Evolutionary conservation across 495 filamentous ascomycete species (phyloP), one percentile per base, ranked within the genome.

Genomic region (Pyrenula massariospora): DNA sequence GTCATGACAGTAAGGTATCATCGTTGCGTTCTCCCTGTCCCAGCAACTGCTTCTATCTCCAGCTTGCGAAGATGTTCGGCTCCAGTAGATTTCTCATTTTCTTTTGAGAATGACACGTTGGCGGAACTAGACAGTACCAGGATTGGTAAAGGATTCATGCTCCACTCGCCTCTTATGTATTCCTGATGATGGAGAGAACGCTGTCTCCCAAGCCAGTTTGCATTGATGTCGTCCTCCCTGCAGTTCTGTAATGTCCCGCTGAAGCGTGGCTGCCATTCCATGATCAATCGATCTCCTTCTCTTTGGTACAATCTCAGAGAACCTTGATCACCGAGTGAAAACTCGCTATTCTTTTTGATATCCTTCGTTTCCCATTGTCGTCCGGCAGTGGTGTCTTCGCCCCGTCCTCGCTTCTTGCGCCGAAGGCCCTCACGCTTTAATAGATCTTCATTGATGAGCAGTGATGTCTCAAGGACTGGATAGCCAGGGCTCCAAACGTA

Each of bases 401-500:
- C 31, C 8, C 15, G 31, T 42, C 31, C 8, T 5, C 31, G 31
- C 15, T 42, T 42, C 15, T 5, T 5, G 8, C 8, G 31, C 31
- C 31, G 31, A 2, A 59, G 25, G 10, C 48, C 22, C 20, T 56
- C 48, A 12, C n/a, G 10, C 12, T 56, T 48, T 15, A 59, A 31
- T 5, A 59, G 15, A 2, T 20, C 11, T n/a, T 59, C 54, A 42
- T 59, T 59, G 24, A 59, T 52, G n/a, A 50, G 23, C 11, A 59
- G 48, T 2, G 25, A 48, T 10, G 58, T 59, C 24, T 59, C 25
- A 12, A 59, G 42, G 20, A 56, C 49, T 24, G 58, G 2, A 48
- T 31, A 56, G 1, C 58, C 58, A 10, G 47, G 53, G 12, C 22
- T 12, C 20, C 5, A n/a, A 20, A 12, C 15, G 11, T 5, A 21